Base-by-base conservation (phyloP, 768 basidiomycete species). In the Daedaleopsis nitida region DNA sequence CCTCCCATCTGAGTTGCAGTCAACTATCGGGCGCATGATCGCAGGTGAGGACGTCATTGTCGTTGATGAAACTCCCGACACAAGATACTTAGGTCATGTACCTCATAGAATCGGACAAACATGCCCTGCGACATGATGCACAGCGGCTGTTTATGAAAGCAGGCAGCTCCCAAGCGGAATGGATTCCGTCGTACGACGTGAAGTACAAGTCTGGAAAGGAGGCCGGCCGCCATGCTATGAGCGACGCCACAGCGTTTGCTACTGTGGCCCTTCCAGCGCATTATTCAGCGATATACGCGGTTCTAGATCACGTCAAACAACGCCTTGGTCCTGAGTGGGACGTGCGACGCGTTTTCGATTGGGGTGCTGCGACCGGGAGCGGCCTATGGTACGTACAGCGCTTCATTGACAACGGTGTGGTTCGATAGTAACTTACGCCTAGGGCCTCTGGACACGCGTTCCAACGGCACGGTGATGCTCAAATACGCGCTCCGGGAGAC, bases 211-310 rank as follows among this genome's bases (percentile, higher is more conserved):
- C 86, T 13, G 75, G 78, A 44, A 75, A 77, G 55, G 87, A 90
- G 68, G 79, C 81, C 38, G 73, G 73, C 58, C 81, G 81, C 27
- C 89, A 91, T 72, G 77, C 77, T 43, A 80, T 83, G 57, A 81
- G 89, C 27, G 91, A 94, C 64, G 92, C 88, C 23, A 86, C 89
- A 24, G 94, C 94, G 5, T 96, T 94, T 71, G 88, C 89, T 14
- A 86, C 91, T 13, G 81, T 95, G 52, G 89, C 87, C n/a, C 81
- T 96, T 64, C 94, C 94, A 1, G 86, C 88, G 3, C 90, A 94
- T 75, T 96, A 91, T 71, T 84, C 92, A 49, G 92, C 87, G 2
- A 89, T 94, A 53, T 80, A 77, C 52, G 78, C 88, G n/a, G 91
- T 95, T 6, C 74, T 96, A 17, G 77, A 83, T 50, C 87, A 92